Base-by-base conservation (phyloP, 257 asterid species). In the Ligustrum vulgare region DNA sequence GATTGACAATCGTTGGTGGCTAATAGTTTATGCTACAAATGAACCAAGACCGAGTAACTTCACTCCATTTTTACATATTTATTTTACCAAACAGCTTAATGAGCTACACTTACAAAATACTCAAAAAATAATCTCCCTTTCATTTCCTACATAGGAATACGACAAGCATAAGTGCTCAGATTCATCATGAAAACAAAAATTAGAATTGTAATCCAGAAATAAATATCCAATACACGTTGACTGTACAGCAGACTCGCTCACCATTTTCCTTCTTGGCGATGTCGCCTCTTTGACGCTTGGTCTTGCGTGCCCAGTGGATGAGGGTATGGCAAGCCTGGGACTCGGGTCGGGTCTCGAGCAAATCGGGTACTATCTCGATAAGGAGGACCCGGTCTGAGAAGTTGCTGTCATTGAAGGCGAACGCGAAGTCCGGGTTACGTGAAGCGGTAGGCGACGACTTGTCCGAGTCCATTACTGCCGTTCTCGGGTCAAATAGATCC, bases 401-500 rank as follows among this genome's bases (percentile, higher is more conserved):
- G 67, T 86, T 90, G 85, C 89, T 83, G 74, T 92, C 96, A 83
- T 92, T 83, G 83, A 92, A 90, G 73, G 96, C 97, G 81, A 92
- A 92, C 20, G 84, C 97, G 81, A 93, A 93, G 81, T 91, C 91
- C 4, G 89, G 89, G 72, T 85, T 86, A 5, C 81, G 80, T 51
- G 73, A 80, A 78, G 77, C 72, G 77, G 78, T 41, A 23, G 86
- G 87, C 36, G 92, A 83, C 1, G 85, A 79, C 69, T 15, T 62
- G 36, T 69, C 88, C 66, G 94, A 85, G 80, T 91, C 96, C 93
- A 89, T 89, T 9, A 83, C 87, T 34, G 87, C 87, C 64, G 92
- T 80, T 41, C 83, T 82, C 73, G 97, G 97, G 91, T 92, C 96
- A 72, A 92, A 92, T 56, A 90, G 91, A 84, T 88, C 97, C 89